Evolutionary conservation across 306 rosid species (phyloP), one percentile per base, ranked within the genome.

Genomic region (Canavalia ensiformis): DNA sequence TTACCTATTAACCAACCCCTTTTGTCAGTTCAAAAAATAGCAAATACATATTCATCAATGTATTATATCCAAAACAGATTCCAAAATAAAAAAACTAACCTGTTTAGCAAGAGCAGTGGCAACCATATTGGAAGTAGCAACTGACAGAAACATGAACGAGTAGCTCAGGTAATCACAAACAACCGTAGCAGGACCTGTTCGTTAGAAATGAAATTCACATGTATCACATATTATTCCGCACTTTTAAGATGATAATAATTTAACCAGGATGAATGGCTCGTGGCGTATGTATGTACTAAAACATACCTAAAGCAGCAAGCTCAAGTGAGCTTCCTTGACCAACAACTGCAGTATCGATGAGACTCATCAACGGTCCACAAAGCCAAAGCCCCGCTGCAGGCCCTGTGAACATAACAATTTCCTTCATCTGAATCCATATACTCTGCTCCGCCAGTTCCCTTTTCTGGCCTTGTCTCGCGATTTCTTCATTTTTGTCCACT

Each of bases 51-150:
- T 18, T 18, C 25, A 18, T 18, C 25, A 18, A 18, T 18, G n/a
- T n/a, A 18, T 18, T 18, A 18, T 18, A 18, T 18, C 25, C 25
- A 18, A 18, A 18, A 18, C 25, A 18, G 25, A 18, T 18, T 18
- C 25, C 25, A 18, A 18, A 18, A 18, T 18, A 18, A 18, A 18
- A 18, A 18, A 18, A 18, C 77, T 12, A 79, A 95, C 99, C 97
- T 83, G 85, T 83, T 62, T 87, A 45, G 97, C 99, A 67, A 92
- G 92, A 60, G 97, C 89, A 46, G 97, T 92, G 54, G 99, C 97
- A 56, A 95, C 95, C 97, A 95, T 91, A 82, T 95, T 95, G 4
- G 99, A 95, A 79, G 99, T 95, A 5, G 99, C 95, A 74, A 95
- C 72, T 0, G 97, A 90, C 56, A 95, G 97, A 82, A 95, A 95